These are phyloP conservation scores for Chalaropsis ovoidea DNA, from an alignment of 2,329 filamentous ascomycete genomes.

Conservation along the genomic window DNA sequence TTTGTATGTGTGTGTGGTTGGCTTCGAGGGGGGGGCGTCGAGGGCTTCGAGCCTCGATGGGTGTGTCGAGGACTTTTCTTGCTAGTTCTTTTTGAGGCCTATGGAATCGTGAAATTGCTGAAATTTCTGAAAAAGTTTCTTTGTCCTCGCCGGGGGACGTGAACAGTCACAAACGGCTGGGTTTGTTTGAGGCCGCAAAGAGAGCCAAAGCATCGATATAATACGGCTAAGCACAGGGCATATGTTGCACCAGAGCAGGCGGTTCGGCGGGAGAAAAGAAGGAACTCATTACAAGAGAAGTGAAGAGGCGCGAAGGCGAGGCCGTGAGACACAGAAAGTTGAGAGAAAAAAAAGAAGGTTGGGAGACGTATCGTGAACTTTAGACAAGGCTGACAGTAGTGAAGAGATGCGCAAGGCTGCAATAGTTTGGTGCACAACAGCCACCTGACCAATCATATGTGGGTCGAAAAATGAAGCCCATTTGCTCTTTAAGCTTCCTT, in stretches of 20 bases:
- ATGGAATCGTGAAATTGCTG: neutral
- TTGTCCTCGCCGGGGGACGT: neutral
- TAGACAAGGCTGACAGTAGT: too few relatives aligned
- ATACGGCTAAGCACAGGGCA: neutral
- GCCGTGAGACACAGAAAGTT: neutral
- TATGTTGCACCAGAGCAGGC: neutral
- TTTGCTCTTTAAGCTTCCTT: too few relatives aligned
- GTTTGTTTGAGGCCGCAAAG: conserved; percentile 1
- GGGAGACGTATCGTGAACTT: too few relatives aligned
- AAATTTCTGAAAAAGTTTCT: neutral
- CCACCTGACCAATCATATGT: too few relatives aligned
- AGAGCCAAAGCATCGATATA: neutral
- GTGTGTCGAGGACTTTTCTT: neutral
- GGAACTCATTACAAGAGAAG: neutral
- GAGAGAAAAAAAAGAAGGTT: too few relatives aligned
- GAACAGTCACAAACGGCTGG: neutral
- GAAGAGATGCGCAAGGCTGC: neutral
- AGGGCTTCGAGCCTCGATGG: neutral
- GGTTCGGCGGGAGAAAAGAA: neutral
- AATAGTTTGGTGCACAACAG: too few relatives aligned
- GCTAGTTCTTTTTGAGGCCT: neutral
- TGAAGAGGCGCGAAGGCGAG: neutral
- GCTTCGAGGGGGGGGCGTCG: neutral
- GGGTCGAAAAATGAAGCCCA: too few relatives aligned
- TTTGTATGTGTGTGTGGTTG: too few relatives aligned